Base-by-base conservation (phyloP, 495 filamentous ascomycete species). In the Penicillium riverlandense region DNA sequence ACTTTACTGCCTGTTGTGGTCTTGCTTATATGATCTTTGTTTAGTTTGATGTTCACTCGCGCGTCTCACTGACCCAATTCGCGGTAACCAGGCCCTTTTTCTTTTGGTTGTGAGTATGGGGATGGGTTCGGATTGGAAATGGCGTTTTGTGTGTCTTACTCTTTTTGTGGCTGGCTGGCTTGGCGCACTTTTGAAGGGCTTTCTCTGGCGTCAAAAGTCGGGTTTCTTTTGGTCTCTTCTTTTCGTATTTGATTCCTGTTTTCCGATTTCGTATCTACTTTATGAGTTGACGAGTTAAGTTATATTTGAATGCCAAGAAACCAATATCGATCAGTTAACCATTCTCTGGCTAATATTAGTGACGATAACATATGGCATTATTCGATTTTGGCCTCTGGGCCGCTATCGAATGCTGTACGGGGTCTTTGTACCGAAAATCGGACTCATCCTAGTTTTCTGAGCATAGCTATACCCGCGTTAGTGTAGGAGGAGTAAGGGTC, bases 41-140 rank as follows among this genome's bases (percentile, higher is more conserved):
- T 48, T 50, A 55, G 49, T 56, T 40, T 40, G 40, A 30, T 36
- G 16, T 48, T 49, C 39, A 34, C 15, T n/a, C 39, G 40, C 45
- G 38, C 55, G 37, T 47, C 42, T 46, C 37, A 59, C 56, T 53
- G 44, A 56, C 40, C 42, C 49, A 49, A 48, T 48, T 45, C 38
- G 49, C 4, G 22, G 22, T 22, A 22, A 22, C 44, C 44, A 44
- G 35, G 47, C 41, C 46, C 38, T 28, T 42, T 47, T 44, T 33
- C 41, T 41, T 44, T 36, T 44, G 35, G 48, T 43, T 40, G 43
- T 45, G 52, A 39, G 39, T 41, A 40, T 44, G 48, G 43, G 41
- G 35, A 43, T 49, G 43, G 49, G 40, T 38, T 47, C 52, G 44
- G 27, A 37, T 13, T 41, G 22, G 22, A 6, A 22, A 22, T 22